Evolutionary conservation across 352 stramenopile species (phyloP).

Genomic region (Globisporangium spinosum): DNA sequence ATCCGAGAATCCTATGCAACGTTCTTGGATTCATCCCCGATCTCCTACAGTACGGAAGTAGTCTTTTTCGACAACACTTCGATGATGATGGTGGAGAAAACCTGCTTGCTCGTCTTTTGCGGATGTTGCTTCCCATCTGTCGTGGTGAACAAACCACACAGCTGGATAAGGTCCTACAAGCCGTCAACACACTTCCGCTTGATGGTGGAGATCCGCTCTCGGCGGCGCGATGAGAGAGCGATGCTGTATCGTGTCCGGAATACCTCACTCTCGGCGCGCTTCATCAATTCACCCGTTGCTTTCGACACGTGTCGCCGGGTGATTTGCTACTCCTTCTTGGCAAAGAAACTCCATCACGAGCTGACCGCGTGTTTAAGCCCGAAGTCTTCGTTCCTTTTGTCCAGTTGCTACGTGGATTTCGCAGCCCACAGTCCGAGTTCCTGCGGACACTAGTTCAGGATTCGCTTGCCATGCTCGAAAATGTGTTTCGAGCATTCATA

Average conservation of each 20-base stretch:
- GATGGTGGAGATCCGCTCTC: neutral
- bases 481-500: neutral
- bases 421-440: neutral
- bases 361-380: conserved; percentile 1
- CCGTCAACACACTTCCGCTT: neutral
- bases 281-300: conserved; percentile 15
- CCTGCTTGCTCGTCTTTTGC: neutral
- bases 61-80: too few species aligned
- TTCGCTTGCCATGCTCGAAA: neutral
- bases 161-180: neutral
- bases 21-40: conserved; percentile 3
- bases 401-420: neutral
- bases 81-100: neutral
- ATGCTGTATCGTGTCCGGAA: neutral
- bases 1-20: neutral
- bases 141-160: neutral
- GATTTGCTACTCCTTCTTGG: conserved; percentile 8
- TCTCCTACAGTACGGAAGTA: neutral
- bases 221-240: neutral
- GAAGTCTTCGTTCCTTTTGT: conserved; percentile 4
- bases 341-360: neutral
- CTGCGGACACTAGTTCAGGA: neutral
- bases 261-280: neutral
- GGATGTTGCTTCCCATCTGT: neutral
- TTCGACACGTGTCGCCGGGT: neutral